Evolutionary conservation across 148 eudicot genomes (phyloP).

Genomic region (Rhododendron ovatum): DNA sequence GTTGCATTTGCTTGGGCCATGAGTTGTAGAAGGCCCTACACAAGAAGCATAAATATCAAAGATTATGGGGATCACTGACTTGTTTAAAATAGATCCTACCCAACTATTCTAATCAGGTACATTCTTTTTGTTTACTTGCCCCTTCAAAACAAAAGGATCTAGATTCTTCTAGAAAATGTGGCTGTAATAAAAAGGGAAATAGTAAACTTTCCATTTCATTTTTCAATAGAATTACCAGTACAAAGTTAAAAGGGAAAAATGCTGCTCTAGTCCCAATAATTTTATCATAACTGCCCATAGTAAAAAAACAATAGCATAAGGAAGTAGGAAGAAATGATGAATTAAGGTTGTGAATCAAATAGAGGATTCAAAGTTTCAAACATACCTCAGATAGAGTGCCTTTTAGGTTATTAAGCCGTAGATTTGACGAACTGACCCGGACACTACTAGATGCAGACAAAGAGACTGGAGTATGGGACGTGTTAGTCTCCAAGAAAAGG

Average conservation of each 20-base stretch:
- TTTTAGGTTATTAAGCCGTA: not conserved
- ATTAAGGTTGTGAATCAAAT: not conserved
- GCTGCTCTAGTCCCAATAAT: not conserved
- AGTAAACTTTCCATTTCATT: not conserved
- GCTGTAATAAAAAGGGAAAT: not conserved
- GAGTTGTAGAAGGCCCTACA: conserved; percentile 23
- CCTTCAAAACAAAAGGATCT: not conserved
- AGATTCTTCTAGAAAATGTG: not conserved
- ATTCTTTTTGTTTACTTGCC: not conserved
- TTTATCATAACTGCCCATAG: not conserved
- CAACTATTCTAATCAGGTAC: not conserved
- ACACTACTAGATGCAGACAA: not conserved
- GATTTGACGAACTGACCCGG: not conserved
- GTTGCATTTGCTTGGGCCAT: conserved; percentile 14
- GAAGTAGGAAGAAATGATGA: not conserved
- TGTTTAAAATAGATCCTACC: not conserved
- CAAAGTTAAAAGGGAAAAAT: not conserved
- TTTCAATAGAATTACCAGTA: not conserved
- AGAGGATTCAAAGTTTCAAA: not conserved
- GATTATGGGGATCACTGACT: not conserved
- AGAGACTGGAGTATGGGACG: not conserved
- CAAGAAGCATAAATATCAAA: conserved; percentile 6
- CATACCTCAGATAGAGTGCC: not conserved
- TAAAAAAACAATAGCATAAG: not conserved
- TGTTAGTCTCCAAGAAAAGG: not conserved